These are phyloP conservation scores for Saccharomycopsis babjevae DNA, from an alignment of 805 yeast genomes.

Conservation along the genomic window DNA sequence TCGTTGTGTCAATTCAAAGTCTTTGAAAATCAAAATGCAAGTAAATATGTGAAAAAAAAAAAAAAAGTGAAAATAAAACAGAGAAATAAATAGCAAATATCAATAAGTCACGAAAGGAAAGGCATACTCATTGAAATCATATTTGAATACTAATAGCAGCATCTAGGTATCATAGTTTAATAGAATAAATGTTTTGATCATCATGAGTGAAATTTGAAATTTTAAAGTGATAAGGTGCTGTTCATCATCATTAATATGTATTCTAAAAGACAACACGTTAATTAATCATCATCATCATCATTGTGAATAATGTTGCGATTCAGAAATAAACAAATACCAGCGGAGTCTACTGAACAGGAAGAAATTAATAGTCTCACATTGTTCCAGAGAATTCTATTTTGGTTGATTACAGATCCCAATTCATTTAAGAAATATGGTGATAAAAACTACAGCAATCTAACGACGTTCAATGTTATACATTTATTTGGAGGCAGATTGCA, in stretches of 20 bases:
- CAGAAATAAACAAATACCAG: neutral
- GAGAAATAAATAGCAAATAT: neutral
- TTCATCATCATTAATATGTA: neutral
- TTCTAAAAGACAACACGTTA: neutral
- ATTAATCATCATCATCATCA: neutral
- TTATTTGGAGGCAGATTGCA: conserved; percentile 59
- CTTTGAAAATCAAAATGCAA: too few species aligned
- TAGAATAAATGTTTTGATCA: neutral
- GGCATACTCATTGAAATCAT: neutral
- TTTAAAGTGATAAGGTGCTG: neutral
- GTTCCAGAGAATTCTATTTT: conserved; percentile 6
- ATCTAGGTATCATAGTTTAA: neutral
- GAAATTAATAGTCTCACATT: conserved; percentile 3
- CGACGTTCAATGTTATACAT: conserved; percentile 35
- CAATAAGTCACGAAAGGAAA: neutral
- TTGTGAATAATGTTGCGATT: neutral
- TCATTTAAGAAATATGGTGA: neutral
- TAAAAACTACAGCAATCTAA: conserved; percentile 36
- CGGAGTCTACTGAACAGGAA: neutral
- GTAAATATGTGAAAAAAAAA: neutral
- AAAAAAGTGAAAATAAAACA: neutral
- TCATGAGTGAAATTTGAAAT: neutral
- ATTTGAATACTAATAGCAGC: neutral
- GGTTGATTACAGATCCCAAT: conserved; percentile 5
- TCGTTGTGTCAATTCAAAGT: neutral